Evolutionary conservation across 1,284 basidiomycete species (phyloP).

Genomic region (Apiotrichum veenhuisii): DNA sequence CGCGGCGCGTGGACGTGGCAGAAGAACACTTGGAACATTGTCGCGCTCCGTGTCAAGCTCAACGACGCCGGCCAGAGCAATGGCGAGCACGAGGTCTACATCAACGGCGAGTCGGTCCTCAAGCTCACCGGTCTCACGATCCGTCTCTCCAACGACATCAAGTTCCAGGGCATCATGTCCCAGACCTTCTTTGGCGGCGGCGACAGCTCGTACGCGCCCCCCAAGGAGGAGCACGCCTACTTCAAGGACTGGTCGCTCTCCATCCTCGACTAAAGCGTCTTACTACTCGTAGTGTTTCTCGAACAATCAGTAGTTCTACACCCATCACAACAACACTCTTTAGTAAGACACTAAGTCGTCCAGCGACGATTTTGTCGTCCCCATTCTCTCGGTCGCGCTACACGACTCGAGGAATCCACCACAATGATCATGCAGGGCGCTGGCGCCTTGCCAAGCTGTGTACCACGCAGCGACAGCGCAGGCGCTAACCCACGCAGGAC

Average conservation of each 20-base stretch:
- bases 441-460: background rate
- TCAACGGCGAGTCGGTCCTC: conserved; percentile 60
- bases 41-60: conserved; percentile 62
- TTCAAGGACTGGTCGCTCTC: conserved; percentile 65
- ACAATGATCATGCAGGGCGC: background rate
- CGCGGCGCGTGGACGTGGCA: conserved; percentile 62
- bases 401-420: background rate
- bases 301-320: too few relatives aligned
- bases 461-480: background rate
- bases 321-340: too few relatives aligned
- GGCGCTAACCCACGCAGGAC: background rate
- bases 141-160: conserved; percentile 51
- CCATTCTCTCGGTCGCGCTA: background rate
- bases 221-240: conserved; percentile 58
- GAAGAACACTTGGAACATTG: conserved; percentile 55
- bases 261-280: conserved; percentile 56
- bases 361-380: background rate
- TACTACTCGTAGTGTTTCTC: too few relatives aligned
- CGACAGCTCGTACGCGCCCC: conserved; percentile 55
- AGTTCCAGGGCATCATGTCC: conserved; percentile 61
- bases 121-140: conserved; percentile 56
- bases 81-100: conserved; percentile 56
- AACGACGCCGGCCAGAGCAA: conserved; percentile 56
- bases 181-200: conserved; percentile 63
- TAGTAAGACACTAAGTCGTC: too few relatives aligned